Evolutionary conservation across 495 filamentous ascomycete genomes (phyloP), one percentile per base, ranked within the genome.

Genomic region (Aspergillus sclerotiicarbonarius): DNA sequence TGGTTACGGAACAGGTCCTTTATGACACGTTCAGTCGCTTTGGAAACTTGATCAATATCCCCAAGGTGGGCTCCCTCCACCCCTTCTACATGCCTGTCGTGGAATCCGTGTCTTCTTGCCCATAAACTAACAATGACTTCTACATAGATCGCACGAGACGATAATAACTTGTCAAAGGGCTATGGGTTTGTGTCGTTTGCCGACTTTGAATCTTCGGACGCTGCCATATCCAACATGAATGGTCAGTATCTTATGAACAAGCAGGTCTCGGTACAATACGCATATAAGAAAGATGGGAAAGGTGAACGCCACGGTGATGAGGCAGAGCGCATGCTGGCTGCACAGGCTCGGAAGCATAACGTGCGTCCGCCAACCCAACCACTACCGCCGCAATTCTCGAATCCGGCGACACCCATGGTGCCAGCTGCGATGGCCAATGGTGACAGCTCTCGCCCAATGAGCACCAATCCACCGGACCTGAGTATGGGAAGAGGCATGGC

Each of bases 261-360:
- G 73, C 87, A 94, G 66, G 86, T 96, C 62, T 89, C 87, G 2
- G 95, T 98, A 43, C 93, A 98, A 70, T 98, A 98, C 72, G 94
- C 94, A 41, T 98, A 96, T 80, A 98, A 98, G 82, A 98, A 98
- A 73, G 95, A 98, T 66, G 94, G 95, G 44, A 96, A 96, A 74
- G 92, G 93, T 59, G 94, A 98, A 76, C 82, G 95, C 29, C 94
- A 98, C 69, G 94, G 94, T 57, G 94, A 98, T 66, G 80, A 92
- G 67, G 94, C 95, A 32, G 94, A 98, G 74, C 83, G 94, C 62
- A 91, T 88, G 82, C 81, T 98, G 51, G 95, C 94, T 45, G 86
- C 89, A 41, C 91, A 96, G 69, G 94, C 92, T 52, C 90, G 92
- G 68, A 92, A 92, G 70, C 91, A 98, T 74, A 96, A 96, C 64